Conservation (phyloP, 352 stramenopile genomes). For the Globisporangium sylvaticum region DNA sequence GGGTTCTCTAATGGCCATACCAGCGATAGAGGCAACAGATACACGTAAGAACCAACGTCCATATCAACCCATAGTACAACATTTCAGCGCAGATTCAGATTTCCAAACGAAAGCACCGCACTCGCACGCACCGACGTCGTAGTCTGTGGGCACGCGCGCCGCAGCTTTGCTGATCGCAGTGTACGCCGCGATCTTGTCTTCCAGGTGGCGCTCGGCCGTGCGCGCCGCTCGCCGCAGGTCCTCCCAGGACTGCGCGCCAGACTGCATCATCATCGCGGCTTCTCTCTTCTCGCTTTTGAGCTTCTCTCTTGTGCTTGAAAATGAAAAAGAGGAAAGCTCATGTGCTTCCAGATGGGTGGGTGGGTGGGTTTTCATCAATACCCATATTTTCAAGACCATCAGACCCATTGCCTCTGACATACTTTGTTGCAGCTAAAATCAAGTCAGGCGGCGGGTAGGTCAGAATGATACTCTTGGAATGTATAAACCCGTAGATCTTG, state of each 20-base stretch:
- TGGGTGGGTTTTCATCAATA: not conserved
- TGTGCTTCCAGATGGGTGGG: too few relatives aligned
- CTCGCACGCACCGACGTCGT: conserved; percentile 54
- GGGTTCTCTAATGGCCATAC: conserved; percentile 50
- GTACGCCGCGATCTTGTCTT: conserved; percentile 80
- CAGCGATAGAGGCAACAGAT: not conserved
- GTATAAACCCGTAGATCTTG: not conserved
- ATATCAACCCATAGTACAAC: not conserved
- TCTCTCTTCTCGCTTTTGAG: not conserved
- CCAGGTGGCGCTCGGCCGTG: conserved; percentile 66
- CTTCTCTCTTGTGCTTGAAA: not conserved
- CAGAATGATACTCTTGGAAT: not conserved
- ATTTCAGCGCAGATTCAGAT: too few relatives aligned
- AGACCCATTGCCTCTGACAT: not conserved
- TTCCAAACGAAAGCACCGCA: not conserved
- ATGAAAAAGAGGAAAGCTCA: not conserved
- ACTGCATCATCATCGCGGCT: conserved; percentile 52
- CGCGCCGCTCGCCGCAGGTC: conserved; percentile 67
- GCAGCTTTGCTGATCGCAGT: conserved; percentile 52
- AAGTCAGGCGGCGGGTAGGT: not conserved
- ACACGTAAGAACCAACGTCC: not conserved
- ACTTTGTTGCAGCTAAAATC: not conserved
- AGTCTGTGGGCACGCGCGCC: conserved; percentile 29
- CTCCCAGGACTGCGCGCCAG: conserved; percentile 57
- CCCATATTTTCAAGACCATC: not conserved